phyloP scores from a whole-genome alignment of 352 stramenopile species.

The Phytopythium oedochilum region DNA sequence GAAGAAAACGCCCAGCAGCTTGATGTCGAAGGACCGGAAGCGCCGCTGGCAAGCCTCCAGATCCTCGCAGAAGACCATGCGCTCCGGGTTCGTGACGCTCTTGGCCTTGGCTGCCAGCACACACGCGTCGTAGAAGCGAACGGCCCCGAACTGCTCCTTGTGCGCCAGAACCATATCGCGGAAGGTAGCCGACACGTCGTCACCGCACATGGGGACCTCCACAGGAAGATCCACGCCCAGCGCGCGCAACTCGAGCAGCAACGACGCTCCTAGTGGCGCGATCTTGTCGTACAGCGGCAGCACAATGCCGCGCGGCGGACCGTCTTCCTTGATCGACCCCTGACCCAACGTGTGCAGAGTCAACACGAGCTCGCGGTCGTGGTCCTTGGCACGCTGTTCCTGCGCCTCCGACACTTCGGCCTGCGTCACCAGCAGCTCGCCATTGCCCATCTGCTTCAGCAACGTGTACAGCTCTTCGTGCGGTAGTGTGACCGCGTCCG shows the following conservation, averaged over 20 bases:
- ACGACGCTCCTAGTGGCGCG: slow-evolving; percentile 44
- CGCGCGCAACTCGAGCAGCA: slow-evolving; percentile 44
- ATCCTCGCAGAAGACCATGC: slow-evolving; percentile 48
- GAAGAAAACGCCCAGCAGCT: slow-evolving; percentile 55
- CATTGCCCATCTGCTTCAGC: background rate
- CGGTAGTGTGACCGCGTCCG: slow-evolving; percentile 18
- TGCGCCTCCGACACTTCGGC: background rate
- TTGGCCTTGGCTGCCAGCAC: slow-evolving; percentile 24
- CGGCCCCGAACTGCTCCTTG: slow-evolving; percentile 21
- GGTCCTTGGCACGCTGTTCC: slow-evolving; percentile 13
- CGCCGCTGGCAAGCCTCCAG: slow-evolving; percentile 32
- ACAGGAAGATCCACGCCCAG: slow-evolving; percentile 39
- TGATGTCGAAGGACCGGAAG: slow-evolving; percentile 62
- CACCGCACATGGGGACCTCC: slow-evolving; percentile 58
- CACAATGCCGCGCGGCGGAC: slow-evolving; percentile 27
- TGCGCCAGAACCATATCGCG: too few relatives aligned
- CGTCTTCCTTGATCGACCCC: background rate
- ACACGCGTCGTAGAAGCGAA: slow-evolving; percentile 68
- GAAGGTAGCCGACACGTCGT: slow-evolving; percentile 33
- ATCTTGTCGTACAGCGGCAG: slow-evolving; percentile 52
- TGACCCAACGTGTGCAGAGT: slow-evolving; percentile 26
- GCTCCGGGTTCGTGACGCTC: slow-evolving; percentile 17
- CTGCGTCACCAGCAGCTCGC: background rate
- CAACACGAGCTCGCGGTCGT: slow-evolving; percentile 19
- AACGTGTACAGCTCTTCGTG: background rate